Base-by-base conservation (phyloP, 176 grass and related monocot species). In the Cocos nucifera region DNA sequence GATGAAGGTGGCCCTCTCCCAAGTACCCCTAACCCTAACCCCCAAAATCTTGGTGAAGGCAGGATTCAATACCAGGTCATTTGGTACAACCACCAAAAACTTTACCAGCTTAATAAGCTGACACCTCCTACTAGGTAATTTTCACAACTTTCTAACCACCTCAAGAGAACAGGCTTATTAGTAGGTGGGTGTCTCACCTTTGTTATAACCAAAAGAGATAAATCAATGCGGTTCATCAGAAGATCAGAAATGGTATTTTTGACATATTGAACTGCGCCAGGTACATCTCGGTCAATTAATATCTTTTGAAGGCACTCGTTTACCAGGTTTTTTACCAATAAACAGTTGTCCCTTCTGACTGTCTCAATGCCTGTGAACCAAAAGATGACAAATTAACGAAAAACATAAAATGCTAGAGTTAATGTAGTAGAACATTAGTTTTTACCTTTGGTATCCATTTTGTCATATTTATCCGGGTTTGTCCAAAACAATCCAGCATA, bases 401-500 rank as follows among this genome's bases (percentile, higher is more conserved):
- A 17, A 61, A 65, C 51, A 50, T n/a, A 28, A 52, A 20, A 73
- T 64, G 19, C 8, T 39, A 4, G 16, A 27, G 20, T 17, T 69
- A 20, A 60, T 27, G 19, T 22, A 72, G 17, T 44, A 57, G n/a
- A 39, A 15, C 21, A 30, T 50, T 50, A 23, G 10, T 69, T 51
- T 59, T 77, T 80, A 97, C 92, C 92, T 84, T 97, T 97, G 19
- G 92, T 85, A 62, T 97, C 92, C 92, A 97, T 97, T 84, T 97
- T 97, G 73, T 97, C 92, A 85, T 91, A 91, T 69, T 87, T 91
- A 53, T 85, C 87, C 72, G 92, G 75, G 77, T 97, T 97, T 60
- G 92, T 78, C 92, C 92, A 97, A 69, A 91, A 97, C 70, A 97
- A 91, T 56, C 92, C 92, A 64, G 92, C 92, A 80, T 97, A 97